Base-by-base conservation (phyloP, 257 asterid species). In the Nicotiana obtusifolia region DNA sequence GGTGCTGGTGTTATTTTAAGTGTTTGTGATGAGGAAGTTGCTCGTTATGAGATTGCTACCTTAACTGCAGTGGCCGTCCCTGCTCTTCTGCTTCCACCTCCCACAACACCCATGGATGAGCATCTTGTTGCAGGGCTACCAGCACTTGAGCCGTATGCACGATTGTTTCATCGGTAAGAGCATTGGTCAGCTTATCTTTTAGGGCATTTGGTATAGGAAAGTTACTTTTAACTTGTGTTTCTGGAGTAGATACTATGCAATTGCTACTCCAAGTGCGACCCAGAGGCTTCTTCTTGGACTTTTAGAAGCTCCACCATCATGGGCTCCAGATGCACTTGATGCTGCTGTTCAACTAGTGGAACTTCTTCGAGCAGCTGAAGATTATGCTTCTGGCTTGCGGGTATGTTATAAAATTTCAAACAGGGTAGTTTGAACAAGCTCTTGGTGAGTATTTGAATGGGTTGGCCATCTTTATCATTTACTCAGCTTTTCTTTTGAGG, bases 301-400 rank as follows among this genome's bases (percentile, higher is more conserved):
- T 76, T 87, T 96, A 83, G 99, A 96, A 88, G 99, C 99, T 82
- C 98, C 99, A 30, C 98, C 99, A 30, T 96, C 99, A 26, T 94
- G 98, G 99, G 99, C 99, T 76, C 99, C 99, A 17, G 99, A 96
- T 88, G 99, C 99, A 73, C 97, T 96, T 81, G 98, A 96, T 88
- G 99, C 99, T 88, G 94, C 99, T 86, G 98, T 96, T 61, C 99
- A 96, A 84, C 90, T 96, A 61, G 99, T 96, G 89, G 99, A 96
- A 89, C 97, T 96, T 75, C 96, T 96, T 77, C 95, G 98, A 83
- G 99, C 99, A 76, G 99, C 99, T 67, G 99, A 96, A 86, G 99
- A 94, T 87, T 96, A 94, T 88, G 97, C 98, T 84, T 80, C 97
- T 49, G 95, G 95, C 78, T 91, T 93, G 92, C 91, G 97, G 95